phyloP scores from a whole-genome alignment of 306 rosid species.

The Quercus aquifolioides region DNA sequence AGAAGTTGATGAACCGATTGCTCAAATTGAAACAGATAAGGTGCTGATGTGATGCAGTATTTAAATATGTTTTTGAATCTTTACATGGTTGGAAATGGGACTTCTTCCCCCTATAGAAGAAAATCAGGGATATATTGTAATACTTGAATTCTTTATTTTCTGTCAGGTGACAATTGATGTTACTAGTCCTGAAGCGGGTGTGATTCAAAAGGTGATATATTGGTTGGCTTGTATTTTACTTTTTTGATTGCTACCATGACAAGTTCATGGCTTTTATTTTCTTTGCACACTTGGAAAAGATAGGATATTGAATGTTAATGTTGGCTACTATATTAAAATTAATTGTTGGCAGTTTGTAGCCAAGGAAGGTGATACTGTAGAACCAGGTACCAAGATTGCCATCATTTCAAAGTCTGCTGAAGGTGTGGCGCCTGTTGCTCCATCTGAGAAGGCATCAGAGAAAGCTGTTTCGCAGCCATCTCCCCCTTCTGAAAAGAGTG shows the following conservation, averaged over 20 bases:
- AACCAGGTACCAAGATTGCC: conserved; percentile 82
- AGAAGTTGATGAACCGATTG: conserved; percentile 71
- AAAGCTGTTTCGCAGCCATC: conserved; percentile 46
- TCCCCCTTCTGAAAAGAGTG: conserved; percentile 32
- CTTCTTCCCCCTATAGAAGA: not conserved
- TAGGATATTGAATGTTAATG: conserved; percentile 1
- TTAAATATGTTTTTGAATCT: conserved; percentile 15
- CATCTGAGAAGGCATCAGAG: conserved; percentile 55
- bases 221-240: conserved; percentile 1
- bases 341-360: conserved; percentile 56
- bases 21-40: conserved; percentile 91
- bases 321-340: conserved; percentile 3
- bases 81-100: conserved; percentile 1
- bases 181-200: conserved; percentile 77
- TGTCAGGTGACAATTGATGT: conserved; percentile 81
- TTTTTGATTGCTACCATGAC: not conserved
- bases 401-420: conserved; percentile 79
- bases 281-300: not conserved
- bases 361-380: conserved; percentile 87
- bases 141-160: conserved; percentile 9
- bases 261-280: not conserved
- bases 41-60: conserved; percentile 28
- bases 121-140: conserved; percentile 3
- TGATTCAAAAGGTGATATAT: conserved; percentile 57
- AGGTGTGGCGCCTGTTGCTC: conserved; percentile 64